Evolutionary conservation across 2,329 filamentous ascomycete genomes (phyloP).

Genomic region (Fulvia fulva): DNA sequence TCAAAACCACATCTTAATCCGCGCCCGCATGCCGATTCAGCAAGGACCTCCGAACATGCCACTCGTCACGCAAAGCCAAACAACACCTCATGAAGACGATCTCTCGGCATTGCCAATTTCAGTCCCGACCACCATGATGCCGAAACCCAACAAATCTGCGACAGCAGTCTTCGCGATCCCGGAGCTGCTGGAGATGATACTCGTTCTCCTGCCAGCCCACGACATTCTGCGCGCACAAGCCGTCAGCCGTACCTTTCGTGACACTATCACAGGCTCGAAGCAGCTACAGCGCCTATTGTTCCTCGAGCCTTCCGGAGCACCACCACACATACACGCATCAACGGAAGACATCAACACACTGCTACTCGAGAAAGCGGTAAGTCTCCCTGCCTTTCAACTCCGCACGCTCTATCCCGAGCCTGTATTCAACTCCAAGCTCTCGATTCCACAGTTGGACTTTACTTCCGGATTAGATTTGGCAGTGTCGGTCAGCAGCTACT

Average conservation of each 20-base stretch:
- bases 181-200: not conserved
- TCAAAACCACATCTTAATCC: no score
- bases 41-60: no score
- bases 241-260: not conserved
- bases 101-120: no score
- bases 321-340: no score
- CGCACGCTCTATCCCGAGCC: not conserved
- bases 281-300: not conserved
- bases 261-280: constrained; percentile 2
- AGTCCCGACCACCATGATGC: no score
- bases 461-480: not conserved
- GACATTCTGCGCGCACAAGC: not conserved
- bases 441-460: not conserved
- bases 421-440: not conserved
- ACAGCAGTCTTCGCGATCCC: not conserved
- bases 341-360: not conserved
- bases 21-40: no score
- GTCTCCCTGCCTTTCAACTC: not conserved
- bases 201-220: not conserved
- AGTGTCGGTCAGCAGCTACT: not conserved
- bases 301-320: not conserved
- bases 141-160: not conserved
- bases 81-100: no score
- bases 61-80: no score
- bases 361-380: not conserved